Conservation (phyloP, 371 early-diverging fungal genomes). For the Chytridiales sp. region DNA sequence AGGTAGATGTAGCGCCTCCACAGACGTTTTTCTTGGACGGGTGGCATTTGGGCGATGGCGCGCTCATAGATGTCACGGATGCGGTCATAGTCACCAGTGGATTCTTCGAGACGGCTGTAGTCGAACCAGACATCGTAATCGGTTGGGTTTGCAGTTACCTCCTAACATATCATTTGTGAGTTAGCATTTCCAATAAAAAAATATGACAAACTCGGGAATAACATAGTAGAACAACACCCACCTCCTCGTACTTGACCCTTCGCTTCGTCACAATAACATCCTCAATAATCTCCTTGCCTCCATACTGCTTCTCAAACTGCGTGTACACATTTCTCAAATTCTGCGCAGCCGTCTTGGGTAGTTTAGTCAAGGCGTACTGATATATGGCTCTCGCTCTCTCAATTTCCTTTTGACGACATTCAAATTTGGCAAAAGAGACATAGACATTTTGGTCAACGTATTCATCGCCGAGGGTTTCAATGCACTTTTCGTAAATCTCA, state of each 20-base stretch:
- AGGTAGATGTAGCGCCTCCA: slow-evolving; percentile 97
- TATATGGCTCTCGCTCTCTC: slow-evolving; percentile 95
- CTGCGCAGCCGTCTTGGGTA: slow-evolving; percentile 77
- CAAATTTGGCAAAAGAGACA: slow-evolving; percentile 94
- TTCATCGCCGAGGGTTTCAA: slow-evolving; percentile 86
- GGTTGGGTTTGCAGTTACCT: slow-evolving; percentile 70
- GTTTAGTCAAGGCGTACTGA: slow-evolving; percentile 86
- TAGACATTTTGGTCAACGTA: slow-evolving; percentile 87
- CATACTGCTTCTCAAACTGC: slow-evolving; percentile 94
- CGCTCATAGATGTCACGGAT: slow-evolving; percentile 94
- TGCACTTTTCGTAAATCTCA: slow-evolving; percentile 78
- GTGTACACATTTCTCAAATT: slow-evolving; percentile 89
- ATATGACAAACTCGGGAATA: slow-evolving; percentile 6
- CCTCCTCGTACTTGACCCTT: slow-evolving; percentile 85
- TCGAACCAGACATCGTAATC: slow-evolving; percentile 98
- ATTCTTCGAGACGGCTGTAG: slow-evolving; percentile 85
- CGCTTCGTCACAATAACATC: slow-evolving; percentile 84
- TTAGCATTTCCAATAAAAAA: too few relatives aligned
- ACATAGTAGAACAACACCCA: slow-evolving; percentile 23
- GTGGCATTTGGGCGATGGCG: slow-evolving; percentile 88
- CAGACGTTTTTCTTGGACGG: slow-evolving; percentile 78
- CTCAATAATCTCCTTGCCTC: slow-evolving; percentile 85
- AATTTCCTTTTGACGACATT: slow-evolving; percentile 81
- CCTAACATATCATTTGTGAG: slow-evolving; percentile 26
- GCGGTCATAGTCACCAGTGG: slow-evolving; percentile 67